Evolutionary conservation across 495 filamentous ascomycete species (phyloP).

Genomic region (Xylaria curta): DNA sequence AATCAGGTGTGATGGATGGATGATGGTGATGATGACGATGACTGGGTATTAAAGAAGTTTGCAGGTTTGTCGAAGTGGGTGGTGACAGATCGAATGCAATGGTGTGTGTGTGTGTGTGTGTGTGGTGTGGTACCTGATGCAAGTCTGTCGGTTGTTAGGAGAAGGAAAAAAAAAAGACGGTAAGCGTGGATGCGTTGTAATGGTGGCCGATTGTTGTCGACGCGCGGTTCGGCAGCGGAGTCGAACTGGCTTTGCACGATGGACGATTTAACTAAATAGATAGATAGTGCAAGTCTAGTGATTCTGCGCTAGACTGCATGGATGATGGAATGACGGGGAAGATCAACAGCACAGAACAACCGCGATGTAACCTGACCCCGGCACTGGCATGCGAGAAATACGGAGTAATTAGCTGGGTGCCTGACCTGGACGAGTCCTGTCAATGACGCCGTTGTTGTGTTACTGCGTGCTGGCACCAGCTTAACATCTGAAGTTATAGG

Average conservation of each 20-base stretch:
- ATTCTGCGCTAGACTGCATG: neutral
- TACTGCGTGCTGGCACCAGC: neutral
- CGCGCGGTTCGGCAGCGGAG: conserved; percentile 2
- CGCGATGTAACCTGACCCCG: conserved; percentile 13
- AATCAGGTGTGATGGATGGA: neutral
- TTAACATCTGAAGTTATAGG: too few species aligned
- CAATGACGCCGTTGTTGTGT: neutral
- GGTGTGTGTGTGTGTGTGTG: too few species aligned
- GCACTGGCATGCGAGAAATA: conserved; percentile 17
- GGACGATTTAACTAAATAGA: neutral
- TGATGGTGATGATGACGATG: neutral
- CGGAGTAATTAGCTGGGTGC: conserved; percentile 3
- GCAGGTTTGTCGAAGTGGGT: neutral
- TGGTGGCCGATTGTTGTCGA: conserved; percentile 13
- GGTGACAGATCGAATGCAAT: neutral
- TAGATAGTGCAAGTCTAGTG: neutral
- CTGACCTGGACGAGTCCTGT: neutral
- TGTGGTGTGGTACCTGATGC: neutral
- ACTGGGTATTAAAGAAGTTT: neutral
- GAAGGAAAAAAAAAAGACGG: neutral
- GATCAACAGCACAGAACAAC: neutral
- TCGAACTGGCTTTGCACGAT: neutral
- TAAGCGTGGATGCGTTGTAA: neutral
- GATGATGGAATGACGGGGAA: neutral
- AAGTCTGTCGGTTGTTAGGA: neutral